Base-by-base conservation (phyloP, 2,329 filamentous ascomycete species). In the Biscogniauxia mediterranea region DNA sequence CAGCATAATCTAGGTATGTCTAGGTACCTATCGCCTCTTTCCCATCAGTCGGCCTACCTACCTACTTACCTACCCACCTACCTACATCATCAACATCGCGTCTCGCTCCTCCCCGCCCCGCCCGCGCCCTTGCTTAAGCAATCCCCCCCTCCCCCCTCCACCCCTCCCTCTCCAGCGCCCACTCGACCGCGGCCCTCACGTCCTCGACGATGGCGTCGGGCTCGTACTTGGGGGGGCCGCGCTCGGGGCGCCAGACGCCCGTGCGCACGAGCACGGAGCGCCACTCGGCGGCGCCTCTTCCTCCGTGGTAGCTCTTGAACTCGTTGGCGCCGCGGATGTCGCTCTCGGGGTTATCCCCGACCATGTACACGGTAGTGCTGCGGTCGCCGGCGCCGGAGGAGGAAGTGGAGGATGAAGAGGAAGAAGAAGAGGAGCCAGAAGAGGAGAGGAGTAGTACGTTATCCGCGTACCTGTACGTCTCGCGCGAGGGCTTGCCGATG, bases 241-340 rank as follows among this genome's bases (percentile, higher is more conserved):
- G 73, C 52, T 74, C 74, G 23, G 71, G 60, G 21, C 57, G 78
- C 77, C 89, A 96, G 0, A 97, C 92, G 0, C 93, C 93, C 8
- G 91, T 96, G 67, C 86, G 83, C 26, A 96, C 90, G 61, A 97
- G 78, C 19, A 96, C 83, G 52, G 89, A 90, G 50, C 82, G 79
- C 93, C 93, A 97, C 61, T 87, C 80, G n/a, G 87, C 90, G 8
- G 88, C 89, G 60, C 83, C 77, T n/a, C n/a, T n/a, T n/a, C n/a
- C n/a, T n/a, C n/a, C n/a, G n/a, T n/a, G n/a, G 3, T 82, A 78
- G 64, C 89, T 91, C 52, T 79, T 71, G 71, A 90, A 97, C 53
- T 84, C 83, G 73, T 96, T 96, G 20, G 92, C 93, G 5, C 95
- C 95, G 5, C 86, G 81, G 66, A 99, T 97, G 74, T 99, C 95